These are phyloP conservation scores for Insectozyma bohioensis DNA, from an alignment of 1,139 yeast genomes.

Conservation along the genomic window DNA sequence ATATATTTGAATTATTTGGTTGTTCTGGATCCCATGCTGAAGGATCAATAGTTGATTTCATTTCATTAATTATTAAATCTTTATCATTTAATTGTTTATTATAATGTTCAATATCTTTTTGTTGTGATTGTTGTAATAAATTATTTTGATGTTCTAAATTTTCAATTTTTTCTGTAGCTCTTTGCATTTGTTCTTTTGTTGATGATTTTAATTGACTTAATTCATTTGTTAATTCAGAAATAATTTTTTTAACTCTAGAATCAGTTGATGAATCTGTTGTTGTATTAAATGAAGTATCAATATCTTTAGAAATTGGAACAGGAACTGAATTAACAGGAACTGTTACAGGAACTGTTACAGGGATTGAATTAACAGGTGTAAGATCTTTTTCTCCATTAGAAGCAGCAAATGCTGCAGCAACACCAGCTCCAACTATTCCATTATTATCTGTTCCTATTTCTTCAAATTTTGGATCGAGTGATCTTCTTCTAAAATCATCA, in stretches of 20 bases:
- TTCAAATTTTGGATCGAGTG: slow-evolving; percentile 14
- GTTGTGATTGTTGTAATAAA: slow-evolving; percentile 21
- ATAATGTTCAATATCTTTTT: slow-evolving; percentile 18
- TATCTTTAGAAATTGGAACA: slow-evolving; percentile 1
- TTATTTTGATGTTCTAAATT: slow-evolving; percentile 47
- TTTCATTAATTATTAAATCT: slow-evolving; percentile 35
- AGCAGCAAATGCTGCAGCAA: slow-evolving; percentile 11
- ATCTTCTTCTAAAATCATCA: slow-evolving; percentile 14
- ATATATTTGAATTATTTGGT: slow-evolving; percentile 22
- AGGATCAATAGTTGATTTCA: slow-evolving; percentile 37
- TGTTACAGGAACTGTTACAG: too few species aligned
- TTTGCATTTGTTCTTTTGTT: slow-evolving; percentile 51
- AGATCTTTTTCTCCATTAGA: slow-evolving; percentile 5
- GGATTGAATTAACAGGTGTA: too few species aligned
- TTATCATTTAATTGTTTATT: slow-evolving; percentile 31
- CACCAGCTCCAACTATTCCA: slow-evolving; percentile 6
- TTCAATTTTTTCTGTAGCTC: slow-evolving; percentile 52
- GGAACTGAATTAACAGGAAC: too few species aligned
- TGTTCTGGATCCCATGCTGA: slow-evolving; percentile 25
- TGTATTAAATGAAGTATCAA: slow-evolving; percentile 12
- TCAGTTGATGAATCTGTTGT: too few species aligned
- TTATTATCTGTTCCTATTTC: slow-evolving; percentile 3
- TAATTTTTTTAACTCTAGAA: slow-evolving; percentile 29
- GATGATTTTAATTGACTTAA: slow-evolving; percentile 44
- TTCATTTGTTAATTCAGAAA: slow-evolving; percentile 48